Evolutionary conservation across 78 protist genomes (phyloP), one percentile per base, ranked within the genome.

Genomic region (Mastigamoeba balamuthi): DNA sequence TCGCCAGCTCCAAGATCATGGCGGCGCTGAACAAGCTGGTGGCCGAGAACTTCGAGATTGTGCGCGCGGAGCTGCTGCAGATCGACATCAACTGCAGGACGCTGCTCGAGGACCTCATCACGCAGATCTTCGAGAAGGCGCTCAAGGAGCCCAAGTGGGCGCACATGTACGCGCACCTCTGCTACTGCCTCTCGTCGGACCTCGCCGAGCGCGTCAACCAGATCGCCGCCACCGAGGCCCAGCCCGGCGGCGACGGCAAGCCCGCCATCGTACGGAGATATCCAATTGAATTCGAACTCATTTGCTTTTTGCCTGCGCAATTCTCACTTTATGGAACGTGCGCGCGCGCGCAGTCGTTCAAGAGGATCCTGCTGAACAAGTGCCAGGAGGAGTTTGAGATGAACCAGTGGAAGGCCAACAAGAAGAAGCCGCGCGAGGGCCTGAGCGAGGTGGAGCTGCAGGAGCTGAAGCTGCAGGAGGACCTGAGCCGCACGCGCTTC

Each of bases 121-220:
- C 27, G 27, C 76, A 72, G 17, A 64, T 72, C 10, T 72, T 65
- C 69, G 72, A 44, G 10, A 64, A 27, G 23, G 75, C 75, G 17
- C 17, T 72, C 69, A 72, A 17, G 28, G 37, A 72, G 58, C 69
- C 75, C 10, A 64, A 65, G 17, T 72, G 10, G n/a, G 27, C 76
- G 17, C 73, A 64, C n/a, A 37, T 72, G 69, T 72, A 72, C 69
- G 72, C 75, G 27, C 23, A 67, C 10, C 69, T 72, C 17, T 72
- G 75, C 23, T 10, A 23, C 17, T 23, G 17, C n/a, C 28, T 72
- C 17, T 44, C 75, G 27, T 10, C 58, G 30, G 69, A 37, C n/a
- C 76, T 40, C n/a, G n/a, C n/a, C n/a, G n/a, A n/a, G n/a, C n/a
- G n/a, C n/a, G n/a, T n/a, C n/a, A n/a, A n/a, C n/a, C n/a, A n/a